Evolutionary conservation across 495 filamentous ascomycete species (phyloP).

Genomic region (Penicillium parvum): DNA sequence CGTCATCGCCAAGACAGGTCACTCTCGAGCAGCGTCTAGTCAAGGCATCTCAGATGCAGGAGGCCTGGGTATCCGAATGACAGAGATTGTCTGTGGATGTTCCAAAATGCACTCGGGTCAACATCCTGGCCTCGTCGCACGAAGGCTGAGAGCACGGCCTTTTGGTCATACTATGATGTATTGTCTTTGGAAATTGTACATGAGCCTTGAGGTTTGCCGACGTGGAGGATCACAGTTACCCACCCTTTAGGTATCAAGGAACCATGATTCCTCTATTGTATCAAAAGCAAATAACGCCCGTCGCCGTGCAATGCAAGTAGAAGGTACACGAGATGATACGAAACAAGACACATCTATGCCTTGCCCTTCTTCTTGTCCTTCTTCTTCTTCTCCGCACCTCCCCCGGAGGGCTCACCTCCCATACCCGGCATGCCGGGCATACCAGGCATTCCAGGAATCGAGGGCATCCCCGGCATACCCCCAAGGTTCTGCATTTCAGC

Average conservation of each 20-base stretch:
- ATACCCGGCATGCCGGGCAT: slow-evolving; percentile 39
- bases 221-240: not conserved
- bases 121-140: too few species aligned
- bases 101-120: too few species aligned
- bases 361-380: slow-evolving; percentile 50
- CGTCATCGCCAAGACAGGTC: too few species aligned
- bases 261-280: slow-evolving; percentile 14
- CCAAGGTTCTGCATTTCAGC: slow-evolving; percentile 70
- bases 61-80: too few species aligned
- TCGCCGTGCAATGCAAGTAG: slow-evolving; percentile 36
- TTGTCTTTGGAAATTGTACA: slow-evolving; percentile 11
- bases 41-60: too few species aligned
- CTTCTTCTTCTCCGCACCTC: slow-evolving; percentile 43
- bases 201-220: not conserved
- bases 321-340: slow-evolving; percentile 13
- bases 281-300: slow-evolving; percentile 28
- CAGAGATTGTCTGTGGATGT: too few species aligned
- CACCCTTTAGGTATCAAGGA: slow-evolving; percentile 14
- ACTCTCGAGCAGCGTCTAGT: too few species aligned
- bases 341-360: slow-evolving; percentile 13
- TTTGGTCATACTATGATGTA: too few species aligned
- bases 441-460: slow-evolving; percentile 40
- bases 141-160: too few species aligned
- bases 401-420: slow-evolving; percentile 32
- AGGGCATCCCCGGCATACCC: slow-evolving; percentile 50